Conservation (phyloP, 169 alveolate genomes). For the Babesia divergens region DNA sequence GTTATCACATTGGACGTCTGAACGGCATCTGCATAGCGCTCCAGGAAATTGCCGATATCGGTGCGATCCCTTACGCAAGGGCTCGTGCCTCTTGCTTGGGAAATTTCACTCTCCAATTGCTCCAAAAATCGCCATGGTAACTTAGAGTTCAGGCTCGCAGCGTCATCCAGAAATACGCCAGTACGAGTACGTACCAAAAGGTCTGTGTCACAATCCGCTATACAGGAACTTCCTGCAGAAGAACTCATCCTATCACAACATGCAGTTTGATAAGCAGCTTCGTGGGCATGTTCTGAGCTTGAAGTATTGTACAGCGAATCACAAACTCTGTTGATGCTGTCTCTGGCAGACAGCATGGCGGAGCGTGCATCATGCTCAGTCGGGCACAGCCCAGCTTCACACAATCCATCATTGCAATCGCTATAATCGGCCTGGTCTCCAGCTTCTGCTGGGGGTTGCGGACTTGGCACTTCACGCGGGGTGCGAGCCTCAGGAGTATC, state of each 20-base stretch:
- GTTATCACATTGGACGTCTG: not conserved
- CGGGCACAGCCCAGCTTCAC: too few species aligned
- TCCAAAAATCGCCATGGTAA: slow-evolving; percentile 36
- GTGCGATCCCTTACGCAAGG: not conserved
- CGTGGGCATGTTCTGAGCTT: too few species aligned
- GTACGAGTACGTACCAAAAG: not conserved
- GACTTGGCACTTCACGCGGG: not conserved
- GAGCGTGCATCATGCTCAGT: not conserved
- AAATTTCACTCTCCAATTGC: not conserved
- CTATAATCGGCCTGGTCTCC: too few species aligned
- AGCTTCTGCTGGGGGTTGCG: too few species aligned
- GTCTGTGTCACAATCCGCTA: not conserved
- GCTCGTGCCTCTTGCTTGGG: not conserved
- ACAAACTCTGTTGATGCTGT: not conserved
- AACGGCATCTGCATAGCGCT: slow-evolving; percentile 10
- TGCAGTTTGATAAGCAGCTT: too few species aligned
- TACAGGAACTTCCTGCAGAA: too few species aligned
- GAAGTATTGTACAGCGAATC: not conserved
- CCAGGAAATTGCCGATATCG: slow-evolving; percentile 3
- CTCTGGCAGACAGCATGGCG: not conserved
- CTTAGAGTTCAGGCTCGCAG: not conserved
- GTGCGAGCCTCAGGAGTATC: not conserved
- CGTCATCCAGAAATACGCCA: slow-evolving; percentile 1
- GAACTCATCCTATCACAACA: too few species aligned
- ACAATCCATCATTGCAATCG: too few species aligned